Evolutionary conservation across 805 yeast genomes (phyloP).

Genomic region (Tetrapisispora taiwanensis): DNA sequence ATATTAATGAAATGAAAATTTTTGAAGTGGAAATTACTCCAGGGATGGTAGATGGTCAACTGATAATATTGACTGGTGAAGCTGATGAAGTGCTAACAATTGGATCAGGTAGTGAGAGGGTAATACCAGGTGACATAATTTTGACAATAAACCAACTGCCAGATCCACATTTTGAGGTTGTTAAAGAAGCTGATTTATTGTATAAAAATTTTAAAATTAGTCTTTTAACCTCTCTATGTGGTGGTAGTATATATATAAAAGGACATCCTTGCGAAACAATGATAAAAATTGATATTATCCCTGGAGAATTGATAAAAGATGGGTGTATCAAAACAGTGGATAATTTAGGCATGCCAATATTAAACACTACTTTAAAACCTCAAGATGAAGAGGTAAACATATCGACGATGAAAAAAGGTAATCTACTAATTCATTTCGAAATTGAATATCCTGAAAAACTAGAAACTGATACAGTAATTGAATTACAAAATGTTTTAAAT

Average conservation of each 20-base stretch:
- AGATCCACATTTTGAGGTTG: slow-evolving; percentile 27
- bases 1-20: slow-evolving; percentile 38
- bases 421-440: slow-evolving; percentile 48
- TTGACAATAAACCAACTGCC: slow-evolving; percentile 35
- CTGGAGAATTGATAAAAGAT: slow-evolving; percentile 46
- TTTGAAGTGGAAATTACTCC: slow-evolving; percentile 44
- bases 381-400: neutral
- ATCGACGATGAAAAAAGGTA: slow-evolving; percentile 31
- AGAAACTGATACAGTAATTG: slow-evolving; percentile 12
- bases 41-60: slow-evolving; percentile 46
- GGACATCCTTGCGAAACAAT: slow-evolving; percentile 30
- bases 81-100: slow-evolving; percentile 52
- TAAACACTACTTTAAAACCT: slow-evolving; percentile 3
- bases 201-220: slow-evolving; percentile 36
- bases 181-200: slow-evolving; percentile 37
- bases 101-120: slow-evolving; percentile 15
- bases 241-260: slow-evolving; percentile 38
- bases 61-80: slow-evolving; percentile 44
- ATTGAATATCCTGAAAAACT: slow-evolving; percentile 43
- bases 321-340: slow-evolving; percentile 35
- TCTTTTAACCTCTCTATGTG: slow-evolving; percentile 44
- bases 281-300: slow-evolving; percentile 32
- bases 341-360: slow-evolving; percentile 52
- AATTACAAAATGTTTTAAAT: slow-evolving; percentile 10
- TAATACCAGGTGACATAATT: slow-evolving; percentile 59